A percentile compares a stretch with the other conserved stretches of the same genome.
phyloP scores from a whole-genome alignment of 2,329 filamentous ascomycete genomes.

The Penicillium occitanis region DNA sequence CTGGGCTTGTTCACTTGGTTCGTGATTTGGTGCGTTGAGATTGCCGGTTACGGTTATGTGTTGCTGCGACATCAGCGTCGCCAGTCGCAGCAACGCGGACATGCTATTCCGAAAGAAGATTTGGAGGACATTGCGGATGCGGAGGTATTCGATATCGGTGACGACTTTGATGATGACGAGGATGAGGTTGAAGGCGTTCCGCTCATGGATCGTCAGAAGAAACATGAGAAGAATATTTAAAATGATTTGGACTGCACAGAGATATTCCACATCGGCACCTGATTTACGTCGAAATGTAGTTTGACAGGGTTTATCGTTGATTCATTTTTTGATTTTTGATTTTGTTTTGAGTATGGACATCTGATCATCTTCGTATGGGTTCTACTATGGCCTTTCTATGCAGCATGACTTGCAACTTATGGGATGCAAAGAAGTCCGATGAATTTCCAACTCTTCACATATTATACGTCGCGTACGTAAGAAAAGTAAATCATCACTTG shows the following conservation, averaged over 20 bases:
- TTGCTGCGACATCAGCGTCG: conserved; percentile 16
- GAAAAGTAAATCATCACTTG: neutral
- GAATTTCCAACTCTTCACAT: neutral
- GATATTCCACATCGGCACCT: neutral
- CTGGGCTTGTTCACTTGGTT: conserved; percentile 20
- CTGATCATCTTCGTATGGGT: neutral
- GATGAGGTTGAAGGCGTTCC: conserved; percentile 21
- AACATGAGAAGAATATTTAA: neutral
- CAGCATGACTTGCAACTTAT: neutral
- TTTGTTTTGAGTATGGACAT: neutral
- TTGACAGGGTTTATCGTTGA: neutral
- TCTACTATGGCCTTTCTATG: neutral
- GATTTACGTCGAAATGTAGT: neutral
- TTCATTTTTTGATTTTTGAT: neutral
- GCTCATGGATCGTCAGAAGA: conserved; percentile 20
- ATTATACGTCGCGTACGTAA: neutral
- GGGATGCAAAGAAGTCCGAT: neutral
- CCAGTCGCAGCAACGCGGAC: conserved; percentile 11
- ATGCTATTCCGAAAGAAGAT: conserved; percentile 11
- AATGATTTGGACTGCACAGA: neutral
- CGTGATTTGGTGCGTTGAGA: conserved; percentile 17
- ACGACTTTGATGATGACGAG: conserved; percentile 18
- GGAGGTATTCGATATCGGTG: conserved; percentile 20
- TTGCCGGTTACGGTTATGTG: conserved; percentile 18
- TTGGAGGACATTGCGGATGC: conserved; percentile 12